Base-by-base conservation (phyloP, 768 basidiomycete species). In the Termitomyces sp. region DNA sequence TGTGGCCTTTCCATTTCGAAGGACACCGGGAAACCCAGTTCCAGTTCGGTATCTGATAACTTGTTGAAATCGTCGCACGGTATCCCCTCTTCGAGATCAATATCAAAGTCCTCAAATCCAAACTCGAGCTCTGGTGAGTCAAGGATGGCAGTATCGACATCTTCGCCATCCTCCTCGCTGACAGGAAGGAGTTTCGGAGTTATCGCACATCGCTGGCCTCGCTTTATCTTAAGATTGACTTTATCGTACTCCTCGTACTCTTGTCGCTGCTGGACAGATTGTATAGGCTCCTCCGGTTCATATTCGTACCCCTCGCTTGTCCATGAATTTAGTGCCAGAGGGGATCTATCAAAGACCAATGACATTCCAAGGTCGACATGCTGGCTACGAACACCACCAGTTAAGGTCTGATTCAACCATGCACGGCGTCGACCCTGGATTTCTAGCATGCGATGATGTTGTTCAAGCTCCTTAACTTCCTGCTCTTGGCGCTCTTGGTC, bases 391-490 rank as follows among this genome's bases (percentile, higher is more conserved):
- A 53, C 48, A 7, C 60, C 57, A 7, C 62, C 57, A 15, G 60
- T 58, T 41, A 80, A 73, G 18, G 76, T 74, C 33, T 77, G 72
- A 57, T 81, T 81, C 51, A 81, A 74, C 88, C 88, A 90, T 7
- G 88, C 88, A 10, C 86, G 75, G 29, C 88, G 76, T 36, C 81
- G 75, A 32, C 81, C 79, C 57, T 78, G 79, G 38, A 81, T 73
- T 64, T 86, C 85, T 22, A 89, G 70, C 6, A 81, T 66, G 15
- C 70, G 66, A 25, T 74, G 72, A 35, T 73, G 76, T 22, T 70
- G 73, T 36, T 66, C 66, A 32, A 72, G 64, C 60, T 73, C 79
- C 55, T 68, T 73, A 46, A 68, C 72, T 43, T 67, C 69, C 47
- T 71, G 72, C 42, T 65, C 69, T 31, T 73, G 66, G 45, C 80